Evolutionary conservation across 192 early-diverging fungal species (phyloP).

Genomic region (Mortierella alpina): DNA sequence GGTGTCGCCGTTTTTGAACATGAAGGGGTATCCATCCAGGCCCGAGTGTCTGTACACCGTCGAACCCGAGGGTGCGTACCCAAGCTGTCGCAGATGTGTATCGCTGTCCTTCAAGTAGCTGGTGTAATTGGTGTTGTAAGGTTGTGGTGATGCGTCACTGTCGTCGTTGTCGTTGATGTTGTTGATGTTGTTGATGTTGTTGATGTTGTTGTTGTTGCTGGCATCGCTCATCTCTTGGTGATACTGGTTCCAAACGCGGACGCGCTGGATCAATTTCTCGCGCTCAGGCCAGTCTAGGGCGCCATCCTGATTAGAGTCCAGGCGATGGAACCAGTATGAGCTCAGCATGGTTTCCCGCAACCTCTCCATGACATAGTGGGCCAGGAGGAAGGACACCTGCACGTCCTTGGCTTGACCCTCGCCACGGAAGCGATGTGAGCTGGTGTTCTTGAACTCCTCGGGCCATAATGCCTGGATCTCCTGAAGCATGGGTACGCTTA

Average conservation of each 20-base stretch:
- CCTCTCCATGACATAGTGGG: slow-evolving; percentile 54
- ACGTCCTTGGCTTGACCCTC: slow-evolving; percentile 30
- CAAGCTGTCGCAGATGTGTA: background rate
- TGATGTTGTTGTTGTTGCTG: background rate
- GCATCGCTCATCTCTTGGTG: background rate
- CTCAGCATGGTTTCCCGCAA: slow-evolving; percentile 46
- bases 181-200: too few relatives aligned
- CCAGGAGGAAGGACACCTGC: slow-evolving; percentile 48
- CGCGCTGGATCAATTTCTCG: slow-evolving; percentile 8
- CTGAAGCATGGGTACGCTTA: slow-evolving; percentile 32
- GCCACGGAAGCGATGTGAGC: slow-evolving; percentile 54
- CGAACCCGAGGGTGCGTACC: slow-evolving; percentile 2
- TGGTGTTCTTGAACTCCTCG: slow-evolving; percentile 30
- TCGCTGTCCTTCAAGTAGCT: background rate
- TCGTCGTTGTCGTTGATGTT: too few relatives aligned
- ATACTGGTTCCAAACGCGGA: slow-evolving; percentile 8
- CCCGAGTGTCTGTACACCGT: slow-evolving; percentile 20
- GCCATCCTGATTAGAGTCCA: slow-evolving; percentile 51
- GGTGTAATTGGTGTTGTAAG: background rate
- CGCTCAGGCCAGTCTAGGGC: slow-evolving; percentile 44
- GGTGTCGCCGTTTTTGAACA: slow-evolving; percentile 2
- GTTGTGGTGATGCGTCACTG: background rate
- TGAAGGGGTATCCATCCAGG: slow-evolving; percentile 49
- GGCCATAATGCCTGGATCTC: slow-evolving; percentile 52
- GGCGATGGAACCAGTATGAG: slow-evolving; percentile 43